These are phyloP conservation scores for Fulvia fulva DNA, from an alignment of 2,329 filamentous ascomycete genomes.

Conservation along the genomic window DNA sequence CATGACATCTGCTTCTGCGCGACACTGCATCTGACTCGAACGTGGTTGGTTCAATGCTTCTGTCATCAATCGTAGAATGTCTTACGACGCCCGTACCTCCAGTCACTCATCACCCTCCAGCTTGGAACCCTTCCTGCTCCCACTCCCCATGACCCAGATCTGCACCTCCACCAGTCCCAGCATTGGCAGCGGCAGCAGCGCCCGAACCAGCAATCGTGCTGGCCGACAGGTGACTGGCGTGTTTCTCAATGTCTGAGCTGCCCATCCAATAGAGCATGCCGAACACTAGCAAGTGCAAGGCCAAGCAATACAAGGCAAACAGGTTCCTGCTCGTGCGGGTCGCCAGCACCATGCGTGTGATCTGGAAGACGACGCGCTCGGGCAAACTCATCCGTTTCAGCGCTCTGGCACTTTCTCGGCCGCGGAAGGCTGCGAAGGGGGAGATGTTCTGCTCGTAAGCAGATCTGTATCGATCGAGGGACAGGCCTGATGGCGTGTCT, in stretches of 20 bases:
- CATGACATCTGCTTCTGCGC: constrained; percentile 1
- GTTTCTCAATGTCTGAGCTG: constrained; percentile 60
- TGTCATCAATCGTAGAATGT: neutral
- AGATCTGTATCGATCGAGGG: constrained; percentile 79
- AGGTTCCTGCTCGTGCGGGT: constrained; percentile 87
- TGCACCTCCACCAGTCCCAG: constrained; percentile 25
- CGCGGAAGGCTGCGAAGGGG: constrained; percentile 90
- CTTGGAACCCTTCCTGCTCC: constrained; percentile 9
- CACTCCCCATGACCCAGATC: constrained; percentile 7
- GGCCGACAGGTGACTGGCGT: constrained; percentile 56
- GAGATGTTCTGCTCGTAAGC: constrained; percentile 95
- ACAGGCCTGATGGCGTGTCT: constrained; percentile 59
- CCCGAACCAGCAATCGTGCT: constrained; percentile 19
- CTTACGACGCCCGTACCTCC: neutral
- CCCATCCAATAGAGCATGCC: constrained; percentile 82
- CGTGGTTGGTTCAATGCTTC: constrained; percentile 1
- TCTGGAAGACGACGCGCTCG: constrained; percentile 82
- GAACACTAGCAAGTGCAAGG: constrained; percentile 83
- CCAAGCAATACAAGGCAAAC: constrained; percentile 88
- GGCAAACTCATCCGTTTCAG: constrained; percentile 91
- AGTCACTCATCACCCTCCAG: neutral
- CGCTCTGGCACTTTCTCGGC: constrained; percentile 85
- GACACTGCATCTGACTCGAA: neutral
- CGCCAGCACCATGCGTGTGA: constrained; percentile 85
- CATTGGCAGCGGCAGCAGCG: constrained; percentile 29